These are phyloP conservation scores for Sordariomycetes sp. DNA, from an alignment of 2,329 filamentous ascomycete species.

Conservation along the genomic window DNA sequence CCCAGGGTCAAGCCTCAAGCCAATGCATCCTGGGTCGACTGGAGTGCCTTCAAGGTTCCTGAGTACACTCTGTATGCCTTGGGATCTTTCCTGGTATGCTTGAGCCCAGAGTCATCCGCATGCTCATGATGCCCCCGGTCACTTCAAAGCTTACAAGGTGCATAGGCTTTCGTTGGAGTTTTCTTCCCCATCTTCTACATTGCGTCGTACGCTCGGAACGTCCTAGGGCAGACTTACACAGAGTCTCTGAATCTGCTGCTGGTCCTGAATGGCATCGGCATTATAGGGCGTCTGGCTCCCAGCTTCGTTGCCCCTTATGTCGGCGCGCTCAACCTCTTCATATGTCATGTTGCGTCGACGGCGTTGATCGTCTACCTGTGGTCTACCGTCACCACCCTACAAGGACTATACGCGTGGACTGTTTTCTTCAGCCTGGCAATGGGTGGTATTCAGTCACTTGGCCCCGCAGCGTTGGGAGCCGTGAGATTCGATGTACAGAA, in stretches of 20 bases:
- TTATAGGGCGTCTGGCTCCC: slow-evolving; percentile 44
- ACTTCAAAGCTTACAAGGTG: slow-evolving; percentile 1
- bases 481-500: background rate
- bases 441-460: background rate
- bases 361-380: slow-evolving; percentile 40
- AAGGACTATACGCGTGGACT: background rate
- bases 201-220: slow-evolving; percentile 21
- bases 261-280: slow-evolving; percentile 48
- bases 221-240: slow-evolving; percentile 34
- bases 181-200: slow-evolving; percentile 27
- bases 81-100: slow-evolving; percentile 10
- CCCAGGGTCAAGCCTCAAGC: slow-evolving; percentile 38
- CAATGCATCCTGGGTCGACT: slow-evolving; percentile 40
- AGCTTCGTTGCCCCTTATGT: slow-evolving; percentile 45
- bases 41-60: slow-evolving; percentile 37
- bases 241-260: slow-evolving; percentile 50
- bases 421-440: background rate
- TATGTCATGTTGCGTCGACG: slow-evolving; percentile 37
- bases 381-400: slow-evolving; percentile 34
- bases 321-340: slow-evolving; percentile 46
- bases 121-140: too few relatives aligned
- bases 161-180: slow-evolving; percentile 19
- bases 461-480: background rate
- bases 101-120: too few relatives aligned
- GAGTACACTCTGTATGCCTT: slow-evolving; percentile 27